phyloP scores from a whole-genome alignment of 495 filamentous ascomycete species.

The Cercophora samala region DNA sequence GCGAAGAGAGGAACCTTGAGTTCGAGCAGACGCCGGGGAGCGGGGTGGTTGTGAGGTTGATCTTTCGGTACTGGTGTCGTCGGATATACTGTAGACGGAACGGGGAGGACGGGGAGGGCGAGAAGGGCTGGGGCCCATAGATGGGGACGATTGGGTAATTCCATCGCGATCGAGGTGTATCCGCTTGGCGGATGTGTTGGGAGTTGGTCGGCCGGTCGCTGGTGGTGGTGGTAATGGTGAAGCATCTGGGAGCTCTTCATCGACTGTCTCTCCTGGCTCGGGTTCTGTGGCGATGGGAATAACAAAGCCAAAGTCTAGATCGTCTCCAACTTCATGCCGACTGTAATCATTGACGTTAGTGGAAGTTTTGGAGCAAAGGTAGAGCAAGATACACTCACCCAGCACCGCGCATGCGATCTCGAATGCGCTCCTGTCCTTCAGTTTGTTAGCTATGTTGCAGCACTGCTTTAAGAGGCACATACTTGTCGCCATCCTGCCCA shows the following conservation, averaged over 20 bases:
- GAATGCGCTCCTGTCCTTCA: slow-evolving; percentile 10
- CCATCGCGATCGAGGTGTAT: slow-evolving; percentile 6
- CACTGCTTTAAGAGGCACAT: neutral
- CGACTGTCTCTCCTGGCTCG: neutral
- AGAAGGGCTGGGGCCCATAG: neutral
- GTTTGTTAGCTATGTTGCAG: neutral
- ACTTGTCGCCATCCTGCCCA: slow-evolving; percentile 10
- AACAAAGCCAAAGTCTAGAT: slow-evolving; percentile 4
- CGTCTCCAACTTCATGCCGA: neutral
- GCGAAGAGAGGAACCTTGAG: neutral
- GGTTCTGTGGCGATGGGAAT: slow-evolving; percentile 4
- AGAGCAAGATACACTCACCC: neutral
- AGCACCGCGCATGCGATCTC: slow-evolving; percentile 11
- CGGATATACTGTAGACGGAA: neutral
- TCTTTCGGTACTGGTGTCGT: neutral
- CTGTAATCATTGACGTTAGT: neutral
- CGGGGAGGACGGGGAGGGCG: neutral
- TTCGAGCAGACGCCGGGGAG: neutral
- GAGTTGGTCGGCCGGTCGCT: neutral
- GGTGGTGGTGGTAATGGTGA: slow-evolving; percentile 3
- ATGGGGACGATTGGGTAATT: neutral
- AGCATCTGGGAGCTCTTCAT: slow-evolving; percentile 4
- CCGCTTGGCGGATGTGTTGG: slow-evolving; percentile 5
- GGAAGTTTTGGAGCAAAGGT: neutral
- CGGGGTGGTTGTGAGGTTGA: neutral